A percentile compares a stretch with the other conserved stretches of the same genome.
phyloP scores from a whole-genome alignment of 441 rosid genomes.

The Aquilaria agallochum region DNA sequence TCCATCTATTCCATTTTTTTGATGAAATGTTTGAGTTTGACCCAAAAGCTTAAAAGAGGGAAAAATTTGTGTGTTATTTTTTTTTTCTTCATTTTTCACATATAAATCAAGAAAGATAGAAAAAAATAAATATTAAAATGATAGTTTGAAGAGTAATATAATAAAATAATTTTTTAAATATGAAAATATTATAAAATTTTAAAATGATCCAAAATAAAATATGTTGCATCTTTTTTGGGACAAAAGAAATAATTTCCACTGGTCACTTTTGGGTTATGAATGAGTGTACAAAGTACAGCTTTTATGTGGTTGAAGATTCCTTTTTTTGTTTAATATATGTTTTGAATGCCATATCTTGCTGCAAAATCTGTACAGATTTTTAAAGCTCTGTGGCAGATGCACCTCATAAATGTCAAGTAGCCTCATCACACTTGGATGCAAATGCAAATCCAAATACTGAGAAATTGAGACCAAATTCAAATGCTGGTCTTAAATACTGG shows the following conservation, averaged over 20 bases:
- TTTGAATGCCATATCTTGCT: conserved; percentile 15
- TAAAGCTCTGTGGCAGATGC: conserved; percentile 39
- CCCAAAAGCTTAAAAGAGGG: too few relatives aligned
- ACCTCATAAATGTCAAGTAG: conserved; percentile 34
- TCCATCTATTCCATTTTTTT: too few relatives aligned
- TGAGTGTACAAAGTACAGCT: not conserved
- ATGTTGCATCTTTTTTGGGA: too few relatives aligned
- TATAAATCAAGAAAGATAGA: too few relatives aligned
- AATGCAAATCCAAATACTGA: conserved; percentile 13
- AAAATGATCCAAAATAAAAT: too few relatives aligned
- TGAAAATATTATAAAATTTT: too few relatives aligned
- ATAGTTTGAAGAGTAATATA: too few relatives aligned
- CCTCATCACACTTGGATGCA: conserved; percentile 11
- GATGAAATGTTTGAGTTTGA: too few relatives aligned
- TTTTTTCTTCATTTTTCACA: too few relatives aligned
- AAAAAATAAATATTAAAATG: too few relatives aligned
- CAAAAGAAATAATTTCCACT: conserved; percentile 3
- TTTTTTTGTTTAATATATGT: not conserved
- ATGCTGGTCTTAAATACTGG: conserved; percentile 24
- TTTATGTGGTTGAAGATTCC: conserved; percentile 4
- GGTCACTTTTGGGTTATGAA: conserved; percentile 6
- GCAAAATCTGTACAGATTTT: conserved; percentile 28
- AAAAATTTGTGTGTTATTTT: too few relatives aligned
- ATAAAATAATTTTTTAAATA: too few relatives aligned
- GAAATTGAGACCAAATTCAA: conserved; percentile 20